Conservation (phyloP, 495 filamentous ascomycete species). For the Chaetomium fimeti region DNA sequence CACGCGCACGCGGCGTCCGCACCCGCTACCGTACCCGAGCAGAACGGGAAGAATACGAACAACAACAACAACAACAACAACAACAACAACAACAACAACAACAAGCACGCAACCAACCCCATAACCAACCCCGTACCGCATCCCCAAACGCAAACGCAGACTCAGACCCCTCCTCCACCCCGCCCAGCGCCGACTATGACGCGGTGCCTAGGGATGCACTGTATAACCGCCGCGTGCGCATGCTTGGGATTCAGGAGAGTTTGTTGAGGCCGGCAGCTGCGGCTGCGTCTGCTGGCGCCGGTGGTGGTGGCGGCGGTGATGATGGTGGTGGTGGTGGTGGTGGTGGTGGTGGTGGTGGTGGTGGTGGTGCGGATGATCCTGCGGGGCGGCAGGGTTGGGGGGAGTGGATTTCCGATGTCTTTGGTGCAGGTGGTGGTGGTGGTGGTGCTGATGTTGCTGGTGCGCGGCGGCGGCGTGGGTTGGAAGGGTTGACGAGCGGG, state of each 20-base stretch:
- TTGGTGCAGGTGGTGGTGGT: no score
- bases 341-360: no score
- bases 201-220: background rate
- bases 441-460: no score
- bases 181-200: slow-evolving; percentile 2
- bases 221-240: background rate
- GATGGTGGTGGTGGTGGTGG: no score
- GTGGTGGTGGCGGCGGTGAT: no score
- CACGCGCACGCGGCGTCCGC: background rate
- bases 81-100: no score
- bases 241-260: slow-evolving; percentile 21
- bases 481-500: background rate
- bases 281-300: background rate
- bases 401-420: no score
- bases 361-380: no score
- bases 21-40: background rate
- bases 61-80: background rate
- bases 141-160: no score
- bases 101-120: no score
- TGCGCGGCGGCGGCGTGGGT: background rate
- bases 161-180: background rate
- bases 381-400: no score
- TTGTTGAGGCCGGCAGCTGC: slow-evolving; percentile 1
- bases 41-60: background rate
- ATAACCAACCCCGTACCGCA: no score